These are phyloP conservation scores for Phialophora expanda DNA, from an alignment of 2,329 filamentous ascomycete genomes.

Conservation along the genomic window DNA sequence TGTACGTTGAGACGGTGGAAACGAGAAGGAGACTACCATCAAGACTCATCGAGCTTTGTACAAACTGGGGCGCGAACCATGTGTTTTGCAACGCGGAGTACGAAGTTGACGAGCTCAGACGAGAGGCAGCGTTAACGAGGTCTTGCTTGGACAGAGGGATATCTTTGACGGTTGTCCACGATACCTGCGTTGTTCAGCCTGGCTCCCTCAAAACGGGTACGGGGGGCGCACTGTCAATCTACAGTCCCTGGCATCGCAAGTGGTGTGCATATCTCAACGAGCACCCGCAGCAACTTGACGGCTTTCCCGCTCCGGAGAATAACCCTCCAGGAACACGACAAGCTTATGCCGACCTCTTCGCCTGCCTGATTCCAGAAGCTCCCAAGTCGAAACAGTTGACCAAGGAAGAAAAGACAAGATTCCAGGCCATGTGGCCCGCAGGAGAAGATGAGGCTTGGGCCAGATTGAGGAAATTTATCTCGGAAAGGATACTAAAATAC, in stretches of 20 bases:
- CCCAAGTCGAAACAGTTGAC: slow-evolving; percentile 68
- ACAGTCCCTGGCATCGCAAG: slow-evolving; percentile 77
- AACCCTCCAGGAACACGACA: slow-evolving; percentile 60
- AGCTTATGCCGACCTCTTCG: slow-evolving; percentile 64
- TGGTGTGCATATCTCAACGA: slow-evolving; percentile 77
- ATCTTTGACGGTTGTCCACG: slow-evolving; percentile 73
- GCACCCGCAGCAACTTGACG: slow-evolving; percentile 69
- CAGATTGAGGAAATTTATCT: slow-evolving; percentile 70
- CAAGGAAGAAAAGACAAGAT: slow-evolving; percentile 63
- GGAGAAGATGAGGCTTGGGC: slow-evolving; percentile 73
- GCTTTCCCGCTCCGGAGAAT: slow-evolving; percentile 61
- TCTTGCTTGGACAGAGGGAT: slow-evolving; percentile 67
- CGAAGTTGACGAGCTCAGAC: slow-evolving; percentile 84
- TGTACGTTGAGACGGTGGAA: slow-evolving; percentile 74
- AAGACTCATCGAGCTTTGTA: slow-evolving; percentile 68
- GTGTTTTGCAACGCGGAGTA: slow-evolving; percentile 87
- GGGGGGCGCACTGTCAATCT: slow-evolving; percentile 83
- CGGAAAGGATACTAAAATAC: slow-evolving; percentile 67
- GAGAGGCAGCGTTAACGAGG: slow-evolving; percentile 71
- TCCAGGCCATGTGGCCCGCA: slow-evolving; percentile 70
- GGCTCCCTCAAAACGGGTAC: slow-evolving; percentile 65
- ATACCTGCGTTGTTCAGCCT: slow-evolving; percentile 81
- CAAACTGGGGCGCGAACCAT: slow-evolving; percentile 74
- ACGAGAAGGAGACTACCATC: slow-evolving; percentile 66
- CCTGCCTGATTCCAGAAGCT: slow-evolving; percentile 63